Evolutionary conservation across 2,329 filamentous ascomycete genomes (phyloP).

Genomic region (Trichoderma simmonsii): DNA sequence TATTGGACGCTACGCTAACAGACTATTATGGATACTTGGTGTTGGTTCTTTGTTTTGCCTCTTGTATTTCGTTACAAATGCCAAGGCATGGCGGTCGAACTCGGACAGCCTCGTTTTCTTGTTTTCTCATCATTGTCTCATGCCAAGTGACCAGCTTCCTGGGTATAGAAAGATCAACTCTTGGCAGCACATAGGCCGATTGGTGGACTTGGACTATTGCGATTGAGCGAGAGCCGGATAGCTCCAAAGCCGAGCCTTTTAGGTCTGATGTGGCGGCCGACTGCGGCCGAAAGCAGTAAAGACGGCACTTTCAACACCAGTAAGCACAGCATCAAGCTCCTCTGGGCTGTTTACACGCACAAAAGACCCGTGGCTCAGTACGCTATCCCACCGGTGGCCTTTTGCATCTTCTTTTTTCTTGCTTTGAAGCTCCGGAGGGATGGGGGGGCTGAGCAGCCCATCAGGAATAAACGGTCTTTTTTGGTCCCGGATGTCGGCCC

Average conservation of each 20-base stretch:
- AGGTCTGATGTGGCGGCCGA: not conserved
- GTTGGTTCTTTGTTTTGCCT: not conserved
- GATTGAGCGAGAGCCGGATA: not conserved
- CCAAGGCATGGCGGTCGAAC: not conserved
- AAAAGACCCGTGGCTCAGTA: not conserved
- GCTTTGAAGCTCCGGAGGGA: not conserved
- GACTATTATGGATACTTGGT: not conserved
- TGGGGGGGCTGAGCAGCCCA: not conserved
- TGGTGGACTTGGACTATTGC: slow-evolving; percentile 1
- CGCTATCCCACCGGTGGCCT: not conserved
- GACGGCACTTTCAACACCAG: not conserved
- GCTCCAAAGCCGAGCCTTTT: not conserved
- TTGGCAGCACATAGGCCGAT: not conserved
- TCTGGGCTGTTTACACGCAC: not conserved
- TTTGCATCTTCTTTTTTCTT: not conserved
- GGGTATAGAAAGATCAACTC: not conserved
- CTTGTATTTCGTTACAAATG: not conserved
- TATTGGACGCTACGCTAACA: not conserved
- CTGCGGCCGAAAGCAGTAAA: not conserved
- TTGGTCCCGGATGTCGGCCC: not conserved
- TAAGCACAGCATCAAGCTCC: not conserved
- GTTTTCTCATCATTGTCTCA: not conserved
- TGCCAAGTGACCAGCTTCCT: not conserved
- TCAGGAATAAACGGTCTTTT: not conserved
- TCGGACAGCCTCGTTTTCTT: not conserved